Base-by-base conservation (phyloP, 2,329 filamentous ascomycete species). In the Sclerotiophoma versabilis region DNA sequence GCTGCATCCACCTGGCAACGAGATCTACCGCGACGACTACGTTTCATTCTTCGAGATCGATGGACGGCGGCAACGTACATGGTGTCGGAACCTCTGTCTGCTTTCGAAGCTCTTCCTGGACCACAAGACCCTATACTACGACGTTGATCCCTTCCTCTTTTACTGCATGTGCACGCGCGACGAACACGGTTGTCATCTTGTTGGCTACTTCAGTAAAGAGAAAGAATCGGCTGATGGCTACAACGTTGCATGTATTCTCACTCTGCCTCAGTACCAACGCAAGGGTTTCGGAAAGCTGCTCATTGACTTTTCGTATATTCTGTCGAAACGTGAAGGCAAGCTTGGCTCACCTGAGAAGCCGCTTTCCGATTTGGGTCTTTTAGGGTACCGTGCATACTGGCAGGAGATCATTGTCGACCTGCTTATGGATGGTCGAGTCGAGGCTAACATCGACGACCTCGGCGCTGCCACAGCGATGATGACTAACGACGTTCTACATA, bases 121-220 rank as follows among this genome's bases (percentile, higher is more conserved):
- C 63, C 96, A 97, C 75, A 99, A 99, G 77, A 98, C 95, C 5
- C 86, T 99, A 7, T 99, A 97, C 80, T 99, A 99, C 79, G 95
- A 99, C 67, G 95, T 99, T n/a, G 95, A 99, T 61, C 95, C 95
- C 0, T 99, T 99, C 72, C 79, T 99, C 29, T 99, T 99, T 80
- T 99, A 99, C 77, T 93, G 96, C 75, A 97, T 99, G 93, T 91
- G 91, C 22, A 89, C 88, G 33, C 87, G 90, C 63, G 91, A 93
- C 60, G 92, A 96, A 43, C 88, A 92, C 66, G 95, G 95, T 12
- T 95, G 90, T 68, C 95, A 98, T 70, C 84, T 99, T 43, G 91
- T 99, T n/a, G 95, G 95, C n/a, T 99, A 97, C 73, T 99, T 99
- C 76, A 96, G 91, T 50, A 99, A 99, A 74, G 95, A 99, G 75